A percentile compares a stretch with the other conserved stretches of the same genome.
Conservation (phyloP, 2,329 filamentous ascomycete species). For the Periconia macrospinosa region DNA sequence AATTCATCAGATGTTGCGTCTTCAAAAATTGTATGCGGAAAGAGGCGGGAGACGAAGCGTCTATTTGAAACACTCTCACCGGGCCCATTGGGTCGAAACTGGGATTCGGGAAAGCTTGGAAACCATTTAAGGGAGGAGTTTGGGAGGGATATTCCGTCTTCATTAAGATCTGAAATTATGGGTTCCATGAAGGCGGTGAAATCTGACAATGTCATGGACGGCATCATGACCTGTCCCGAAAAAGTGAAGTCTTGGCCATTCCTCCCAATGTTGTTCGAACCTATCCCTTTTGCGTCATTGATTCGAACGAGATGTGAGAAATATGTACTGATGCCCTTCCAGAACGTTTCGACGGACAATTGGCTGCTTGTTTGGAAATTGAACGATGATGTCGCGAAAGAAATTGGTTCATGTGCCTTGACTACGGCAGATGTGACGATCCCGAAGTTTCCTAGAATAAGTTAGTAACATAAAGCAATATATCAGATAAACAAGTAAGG, state of each 20-base stretch:
- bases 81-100: slow-evolving; percentile 18
- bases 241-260: slow-evolving; percentile 17
- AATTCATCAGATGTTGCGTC: slow-evolving; percentile 18
- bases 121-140: slow-evolving; percentile 20
- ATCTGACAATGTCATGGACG: slow-evolving; percentile 15
- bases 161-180: slow-evolving; percentile 20
- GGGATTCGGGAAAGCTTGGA: slow-evolving; percentile 21
- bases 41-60: slow-evolving; percentile 32
- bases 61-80: slow-evolving; percentile 17
- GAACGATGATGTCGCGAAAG: slow-evolving; percentile 29
- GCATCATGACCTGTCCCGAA: slow-evolving; percentile 20
- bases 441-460: slow-evolving; percentile 26
- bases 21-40: slow-evolving; percentile 33
- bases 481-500: not conserved
- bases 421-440: slow-evolving; percentile 31
- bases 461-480: not conserved
- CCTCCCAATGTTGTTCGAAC: slow-evolving; percentile 24
- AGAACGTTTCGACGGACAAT: slow-evolving; percentile 28
- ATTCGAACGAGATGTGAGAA: slow-evolving; percentile 28
- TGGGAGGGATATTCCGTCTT: slow-evolving; percentile 17
- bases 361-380: slow-evolving; percentile 26
- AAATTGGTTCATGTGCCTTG: slow-evolving; percentile 27
- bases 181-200: slow-evolving; percentile 22
- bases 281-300: slow-evolving; percentile 24
- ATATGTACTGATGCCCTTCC: slow-evolving; percentile 21